phyloP scores from a whole-genome alignment of 2,329 filamentous ascomycete species.

The Amesomyces nigricolor region DNA sequence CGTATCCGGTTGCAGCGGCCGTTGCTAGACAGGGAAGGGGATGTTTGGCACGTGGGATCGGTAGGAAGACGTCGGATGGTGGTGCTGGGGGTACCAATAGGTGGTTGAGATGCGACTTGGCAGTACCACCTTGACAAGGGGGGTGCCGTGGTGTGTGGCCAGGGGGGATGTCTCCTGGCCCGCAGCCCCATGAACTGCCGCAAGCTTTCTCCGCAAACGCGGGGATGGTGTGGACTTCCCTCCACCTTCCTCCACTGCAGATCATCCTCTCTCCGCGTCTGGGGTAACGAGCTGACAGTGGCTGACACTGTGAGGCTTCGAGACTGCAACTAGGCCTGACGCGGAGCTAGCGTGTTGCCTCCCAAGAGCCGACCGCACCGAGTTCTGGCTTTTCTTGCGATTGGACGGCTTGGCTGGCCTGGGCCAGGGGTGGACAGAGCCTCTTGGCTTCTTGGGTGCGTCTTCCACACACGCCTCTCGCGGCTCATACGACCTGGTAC shows the following conservation, averaged over 20 bases:
- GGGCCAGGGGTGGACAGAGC: slow-evolving; percentile 1
- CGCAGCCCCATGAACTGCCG: slow-evolving; percentile 10
- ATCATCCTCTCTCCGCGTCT: slow-evolving; percentile 3
- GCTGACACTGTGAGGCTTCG: neutral
- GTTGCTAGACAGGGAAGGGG: slow-evolving; percentile 5
- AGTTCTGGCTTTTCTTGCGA: slow-evolving; percentile 17
- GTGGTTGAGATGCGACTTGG: slow-evolving; percentile 6
- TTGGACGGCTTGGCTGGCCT: slow-evolving; percentile 14
- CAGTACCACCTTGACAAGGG: neutral
- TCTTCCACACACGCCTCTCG: neutral
- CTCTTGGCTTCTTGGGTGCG: slow-evolving; percentile 1
- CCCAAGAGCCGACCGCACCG: slow-evolving; percentile 6
- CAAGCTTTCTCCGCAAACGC: slow-evolving; percentile 10
- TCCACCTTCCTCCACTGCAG: neutral
- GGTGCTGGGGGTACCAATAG: neutral
- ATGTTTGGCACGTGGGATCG: slow-evolving; percentile 6
- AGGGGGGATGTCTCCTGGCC: no score
- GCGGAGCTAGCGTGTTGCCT: neutral
- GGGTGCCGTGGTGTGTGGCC: neutral
- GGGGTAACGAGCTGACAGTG: neutral
- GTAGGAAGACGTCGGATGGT: neutral
- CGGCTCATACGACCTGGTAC: neutral
- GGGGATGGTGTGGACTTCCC: neutral
- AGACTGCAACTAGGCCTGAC: neutral
- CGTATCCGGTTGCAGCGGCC: slow-evolving; percentile 9